phyloP scores from a whole-genome alignment of 495 filamentous ascomycete species.

The Tuber brumale region DNA sequence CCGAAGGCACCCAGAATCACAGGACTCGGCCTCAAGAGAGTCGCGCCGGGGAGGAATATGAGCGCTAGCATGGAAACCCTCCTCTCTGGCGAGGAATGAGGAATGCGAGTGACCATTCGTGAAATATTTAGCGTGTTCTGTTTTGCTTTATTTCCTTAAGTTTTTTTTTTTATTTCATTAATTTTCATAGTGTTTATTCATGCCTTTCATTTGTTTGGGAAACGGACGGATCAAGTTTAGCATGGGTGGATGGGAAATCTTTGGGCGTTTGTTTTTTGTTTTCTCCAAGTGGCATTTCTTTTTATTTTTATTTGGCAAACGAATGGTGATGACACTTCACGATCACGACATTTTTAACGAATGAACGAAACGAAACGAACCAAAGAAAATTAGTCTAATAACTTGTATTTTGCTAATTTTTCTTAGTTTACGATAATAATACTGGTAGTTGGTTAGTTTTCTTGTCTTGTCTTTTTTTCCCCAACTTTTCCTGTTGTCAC shows the following conservation, averaged over 20 bases:
- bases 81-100: slow-evolving; percentile 39
- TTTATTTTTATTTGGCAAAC: neutral
- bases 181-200: slow-evolving; percentile 18
- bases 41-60: slow-evolving; percentile 20
- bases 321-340: neutral
- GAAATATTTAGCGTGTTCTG: slow-evolving; percentile 9
- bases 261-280: slow-evolving; percentile 18
- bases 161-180: slow-evolving; percentile 13
- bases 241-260: slow-evolving; percentile 25
- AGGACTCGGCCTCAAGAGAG: neutral
- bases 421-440: neutral
- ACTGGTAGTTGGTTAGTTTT: too few relatives aligned
- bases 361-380: neutral
- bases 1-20: neutral
- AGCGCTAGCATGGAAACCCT: slow-evolving; percentile 41
- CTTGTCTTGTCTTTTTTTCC: neutral
- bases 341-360: neutral
- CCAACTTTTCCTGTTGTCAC: neutral
- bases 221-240: neutral
- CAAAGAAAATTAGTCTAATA: neutral
- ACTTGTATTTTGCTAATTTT: neutral
- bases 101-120: slow-evolving; percentile 27
- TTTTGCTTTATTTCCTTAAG: slow-evolving; percentile 8
- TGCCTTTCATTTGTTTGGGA: slow-evolving; percentile 32
- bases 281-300: neutral